Conservation (phyloP, 2,329 filamentous ascomycete genomes). For the Aspergillus terreus region DNA sequence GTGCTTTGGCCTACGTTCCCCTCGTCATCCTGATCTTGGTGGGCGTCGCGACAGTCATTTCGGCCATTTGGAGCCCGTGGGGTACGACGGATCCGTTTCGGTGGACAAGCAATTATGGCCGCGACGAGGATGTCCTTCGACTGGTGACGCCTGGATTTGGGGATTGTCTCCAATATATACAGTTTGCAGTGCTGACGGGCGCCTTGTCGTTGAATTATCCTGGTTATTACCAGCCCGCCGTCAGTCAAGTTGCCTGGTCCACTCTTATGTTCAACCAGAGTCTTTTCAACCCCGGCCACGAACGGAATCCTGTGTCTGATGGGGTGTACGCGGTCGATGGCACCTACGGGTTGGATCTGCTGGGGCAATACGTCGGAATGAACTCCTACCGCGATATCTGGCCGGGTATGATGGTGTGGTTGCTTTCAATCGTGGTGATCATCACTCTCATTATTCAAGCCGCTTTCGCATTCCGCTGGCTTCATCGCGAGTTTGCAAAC, state of each 20-base stretch:
- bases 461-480: slow-evolving; percentile 73
- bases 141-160: slow-evolving; percentile 94
- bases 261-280: slow-evolving; percentile 89
- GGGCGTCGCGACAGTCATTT: slow-evolving; percentile 75
- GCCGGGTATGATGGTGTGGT: slow-evolving; percentile 90
- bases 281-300: slow-evolving; percentile 67
- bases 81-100: slow-evolving; percentile 84
- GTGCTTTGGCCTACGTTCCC: slow-evolving; percentile 71
- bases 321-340: slow-evolving; percentile 81
- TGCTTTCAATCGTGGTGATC: slow-evolving; percentile 69
- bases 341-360: slow-evolving; percentile 72
- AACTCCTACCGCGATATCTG: slow-evolving; percentile 73
- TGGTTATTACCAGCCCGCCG: slow-evolving; percentile 87
- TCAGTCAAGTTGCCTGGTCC: slow-evolving; percentile 87
- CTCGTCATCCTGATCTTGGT: slow-evolving; percentile 74
- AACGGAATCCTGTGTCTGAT: slow-evolving; percentile 67
- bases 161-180: slow-evolving; percentile 94
- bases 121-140: slow-evolving; percentile 85
- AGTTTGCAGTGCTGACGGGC: slow-evolving; percentile 87
- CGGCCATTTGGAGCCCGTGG: slow-evolving; percentile 89
- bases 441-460: slow-evolving; percentile 69
- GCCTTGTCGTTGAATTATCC: slow-evolving; percentile 83
- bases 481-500: slow-evolving; percentile 66
- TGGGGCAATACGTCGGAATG: slow-evolving; percentile 82
- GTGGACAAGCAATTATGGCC: slow-evolving; percentile 97